Base-by-base conservation (phyloP, 2,329 filamentous ascomycete genomes). In the Pseudonectria foliicola region DNA sequence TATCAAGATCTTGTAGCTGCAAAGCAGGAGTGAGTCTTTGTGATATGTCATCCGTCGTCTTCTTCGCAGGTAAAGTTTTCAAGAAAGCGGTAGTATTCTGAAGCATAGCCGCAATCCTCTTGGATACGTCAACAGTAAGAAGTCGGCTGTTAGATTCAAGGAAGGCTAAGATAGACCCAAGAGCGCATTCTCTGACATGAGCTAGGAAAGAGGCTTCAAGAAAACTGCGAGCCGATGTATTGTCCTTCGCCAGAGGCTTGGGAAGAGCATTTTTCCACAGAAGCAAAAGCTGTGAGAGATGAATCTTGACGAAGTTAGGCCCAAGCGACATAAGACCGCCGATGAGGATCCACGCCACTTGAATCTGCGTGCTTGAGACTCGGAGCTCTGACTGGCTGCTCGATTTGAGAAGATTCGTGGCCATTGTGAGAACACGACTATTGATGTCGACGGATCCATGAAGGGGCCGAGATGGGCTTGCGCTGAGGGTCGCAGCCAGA, bases 261-360 rank as follows among this genome's bases (percentile, higher is more conserved):
- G 93, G 90, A 10, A 98, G 71, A 1, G 92, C 90, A 59, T 96
- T 98, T 61, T 95, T 95, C 92, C 92, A 98, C 6, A 98, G 68
- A 7, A 98, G 67, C 37, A 98, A 77, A 14, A 98, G 71, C 55
- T 98, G 92, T 3, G 89, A 90, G 7, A 98, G 73, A 61, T 98
- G 92, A 15, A 96, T 96, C 63, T 98, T 98, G 60, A 96, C 90
- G 59, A 98, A 98, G 59, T 95, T 96, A 4, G 92, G 90, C 0
- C 92, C 92, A 1, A 98, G 73, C 1, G 89, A 88, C 90, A 96
- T 96, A 35, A 98, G 67, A 0, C 93, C 92, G 25, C 93, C 92
- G 30, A 98, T 94, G 38, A 98, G 68, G 31, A 94, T 93, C 90
- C 92, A 98, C 5, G 92, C 92, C 3, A 98, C 89, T 56, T 98